These are phyloP conservation scores for Ganoderma boninense DNA, from an alignment of 1,284 basidiomycete genomes.

Conservation along the genomic window DNA sequence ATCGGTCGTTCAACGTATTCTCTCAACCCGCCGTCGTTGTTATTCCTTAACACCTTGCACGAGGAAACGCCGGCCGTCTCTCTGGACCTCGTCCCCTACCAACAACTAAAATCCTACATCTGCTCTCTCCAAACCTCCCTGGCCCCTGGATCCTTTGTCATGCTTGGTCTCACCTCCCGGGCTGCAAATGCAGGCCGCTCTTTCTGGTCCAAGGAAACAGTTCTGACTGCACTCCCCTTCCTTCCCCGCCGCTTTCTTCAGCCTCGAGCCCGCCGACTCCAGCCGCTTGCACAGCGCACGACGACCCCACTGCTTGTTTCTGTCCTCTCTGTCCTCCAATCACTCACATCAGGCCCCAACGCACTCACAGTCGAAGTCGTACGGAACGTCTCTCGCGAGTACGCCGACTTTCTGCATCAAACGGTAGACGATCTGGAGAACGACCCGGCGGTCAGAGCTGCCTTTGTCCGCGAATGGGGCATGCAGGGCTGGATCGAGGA, in stretches of 20 bases:
- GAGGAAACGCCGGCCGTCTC: conserved; percentile 20
- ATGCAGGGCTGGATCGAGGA: conserved; percentile 56
- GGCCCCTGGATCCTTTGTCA: conserved; percentile 34
- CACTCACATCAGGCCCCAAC: conserved; percentile 41
- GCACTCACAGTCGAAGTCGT: conserved; percentile 48
- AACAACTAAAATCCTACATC: conserved; percentile 31
- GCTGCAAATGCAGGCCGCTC: not conserved
- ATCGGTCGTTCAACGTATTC: not conserved
- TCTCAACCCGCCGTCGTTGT: conserved; percentile 18
- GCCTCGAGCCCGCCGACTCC: not conserved
- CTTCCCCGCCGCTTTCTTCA: conserved; percentile 37
- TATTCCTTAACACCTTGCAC: conserved; percentile 24
- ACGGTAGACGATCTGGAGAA: conserved; percentile 42
- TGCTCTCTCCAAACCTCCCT: conserved; percentile 39
- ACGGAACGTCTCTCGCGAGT: conserved; percentile 52
- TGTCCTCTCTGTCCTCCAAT: conserved; percentile 43
- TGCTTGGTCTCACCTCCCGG: conserved; percentile 45
- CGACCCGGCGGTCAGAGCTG: conserved; percentile 34
- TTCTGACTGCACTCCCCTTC: conserved; percentile 47
- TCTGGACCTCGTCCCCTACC: conserved; percentile 30
- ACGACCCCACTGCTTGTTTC: conserved; percentile 44
- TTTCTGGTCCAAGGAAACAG: conserved; percentile 31
- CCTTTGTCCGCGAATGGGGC: conserved; percentile 46
- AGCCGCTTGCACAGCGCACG: conserved; percentile 27
- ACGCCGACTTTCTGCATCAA: conserved; percentile 38